These are phyloP conservation scores for Wickerhamomyces rabaulensis DNA, from an alignment of 805 yeast genomes.

Conservation along the genomic window DNA sequence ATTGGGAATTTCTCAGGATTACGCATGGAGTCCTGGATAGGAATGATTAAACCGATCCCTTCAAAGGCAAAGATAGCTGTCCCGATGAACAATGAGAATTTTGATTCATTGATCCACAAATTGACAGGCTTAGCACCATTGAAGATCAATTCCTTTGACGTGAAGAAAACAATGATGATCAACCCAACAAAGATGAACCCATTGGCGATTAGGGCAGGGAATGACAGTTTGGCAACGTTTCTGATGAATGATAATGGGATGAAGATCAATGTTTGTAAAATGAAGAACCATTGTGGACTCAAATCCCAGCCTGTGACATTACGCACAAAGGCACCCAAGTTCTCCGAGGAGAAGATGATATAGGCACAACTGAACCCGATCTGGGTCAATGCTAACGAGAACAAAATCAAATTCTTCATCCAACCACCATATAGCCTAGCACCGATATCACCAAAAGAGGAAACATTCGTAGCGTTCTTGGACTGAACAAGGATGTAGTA, in stretches of 20 bases:
- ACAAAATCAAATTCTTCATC: conserved; percentile 58
- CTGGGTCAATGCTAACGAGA: conserved; percentile 65
- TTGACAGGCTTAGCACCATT: conserved; percentile 49
- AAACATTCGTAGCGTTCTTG: conserved; percentile 53
- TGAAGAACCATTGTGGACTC: conserved; percentile 41
- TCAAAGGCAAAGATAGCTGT: conserved; percentile 87
- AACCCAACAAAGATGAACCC: conserved; percentile 63
- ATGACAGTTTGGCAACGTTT: conserved; percentile 69
- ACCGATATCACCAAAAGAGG: conserved; percentile 81
- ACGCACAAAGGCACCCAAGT: conserved; percentile 54
- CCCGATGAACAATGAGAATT: conserved; percentile 72
- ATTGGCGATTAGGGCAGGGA: conserved; percentile 70
- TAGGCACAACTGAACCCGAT: conserved; percentile 80
- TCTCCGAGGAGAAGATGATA: conserved; percentile 73
- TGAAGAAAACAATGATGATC: conserved; percentile 54
- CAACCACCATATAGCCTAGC: conserved; percentile 53
- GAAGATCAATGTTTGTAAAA: conserved; percentile 51
- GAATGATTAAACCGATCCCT: conserved; percentile 78
- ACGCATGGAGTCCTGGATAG: conserved; percentile 78
- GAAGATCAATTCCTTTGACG: conserved; percentile 38
- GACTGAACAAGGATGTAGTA: conserved; percentile 58
- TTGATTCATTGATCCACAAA: conserved; percentile 44
- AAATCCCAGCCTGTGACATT: conserved; percentile 42
- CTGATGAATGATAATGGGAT: conserved; percentile 68
- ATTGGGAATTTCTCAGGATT: conserved; percentile 68